These are phyloP conservation scores for Alternaria consortialis DNA, from an alignment of 2,329 filamentous ascomycete species.

Conservation along the genomic window DNA sequence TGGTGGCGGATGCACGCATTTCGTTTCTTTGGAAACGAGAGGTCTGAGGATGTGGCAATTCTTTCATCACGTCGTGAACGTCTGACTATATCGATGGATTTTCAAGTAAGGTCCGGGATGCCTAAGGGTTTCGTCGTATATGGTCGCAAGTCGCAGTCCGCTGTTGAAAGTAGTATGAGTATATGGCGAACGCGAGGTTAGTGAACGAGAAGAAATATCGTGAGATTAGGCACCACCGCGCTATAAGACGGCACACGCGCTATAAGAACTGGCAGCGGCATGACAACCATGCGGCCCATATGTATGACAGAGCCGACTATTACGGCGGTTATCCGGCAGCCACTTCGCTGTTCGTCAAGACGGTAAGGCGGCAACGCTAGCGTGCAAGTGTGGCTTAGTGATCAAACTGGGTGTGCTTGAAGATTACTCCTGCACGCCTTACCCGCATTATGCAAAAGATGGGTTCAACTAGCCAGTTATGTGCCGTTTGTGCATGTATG, in stretches of 20 bases:
- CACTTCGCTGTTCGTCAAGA: conserved; percentile 7
- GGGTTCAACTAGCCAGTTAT: background rate
- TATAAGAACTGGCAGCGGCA: background rate
- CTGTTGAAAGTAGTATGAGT: too few relatives aligned
- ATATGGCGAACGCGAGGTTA: background rate
- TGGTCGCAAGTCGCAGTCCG: too few relatives aligned
- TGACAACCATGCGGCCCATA: conserved; percentile 9
- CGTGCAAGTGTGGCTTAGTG: conserved; percentile 7
- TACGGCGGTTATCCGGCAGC: conserved; percentile 11
- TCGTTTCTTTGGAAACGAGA: background rate
- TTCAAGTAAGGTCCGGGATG: background rate
- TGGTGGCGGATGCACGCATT: background rate
- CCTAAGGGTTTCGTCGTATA: background rate
- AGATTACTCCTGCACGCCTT: conserved; percentile 1
- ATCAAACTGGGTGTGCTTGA: conserved; percentile 1
- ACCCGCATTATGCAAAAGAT: background rate
- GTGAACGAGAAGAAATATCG: background rate
- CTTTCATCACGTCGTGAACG: background rate
- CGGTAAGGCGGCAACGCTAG: conserved; percentile 18
- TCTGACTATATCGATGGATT: background rate
- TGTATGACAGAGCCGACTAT: conserved; percentile 1
- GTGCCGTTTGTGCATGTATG: background rate
- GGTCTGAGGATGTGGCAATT: background rate
- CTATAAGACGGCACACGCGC: background rate
- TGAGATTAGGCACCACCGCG: background rate